Conservation (phyloP, 108 stramenopile genomes). For the Nannochloropsis granulata region DNA sequence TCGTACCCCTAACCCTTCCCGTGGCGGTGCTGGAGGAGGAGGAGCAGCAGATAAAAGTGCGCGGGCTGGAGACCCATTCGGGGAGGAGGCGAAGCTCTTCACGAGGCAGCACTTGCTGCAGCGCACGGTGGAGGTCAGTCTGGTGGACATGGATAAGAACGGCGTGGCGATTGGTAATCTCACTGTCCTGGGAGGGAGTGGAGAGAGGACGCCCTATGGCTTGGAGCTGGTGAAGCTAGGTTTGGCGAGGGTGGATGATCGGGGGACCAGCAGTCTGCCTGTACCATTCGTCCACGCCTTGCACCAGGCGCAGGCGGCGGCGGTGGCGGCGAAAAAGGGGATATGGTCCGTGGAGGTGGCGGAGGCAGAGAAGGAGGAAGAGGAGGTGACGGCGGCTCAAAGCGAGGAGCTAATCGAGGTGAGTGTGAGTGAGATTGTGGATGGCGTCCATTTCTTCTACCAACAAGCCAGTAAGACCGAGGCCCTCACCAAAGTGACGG, state of each 20-base stretch:
- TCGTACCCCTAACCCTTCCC: constrained; percentile 12
- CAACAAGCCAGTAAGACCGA: constrained; percentile 55
- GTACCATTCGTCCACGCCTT: constrained; percentile 3
- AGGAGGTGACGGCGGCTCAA: neutral
- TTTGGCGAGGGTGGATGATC: constrained; percentile 17
- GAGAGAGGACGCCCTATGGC: constrained; percentile 5
- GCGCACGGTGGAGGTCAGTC: constrained; percentile 67
- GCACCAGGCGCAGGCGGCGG: constrained; percentile 21
- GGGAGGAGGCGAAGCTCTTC: constrained; percentile 79
- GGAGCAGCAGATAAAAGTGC: neutral
- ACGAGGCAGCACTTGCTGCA: constrained; percentile 67
- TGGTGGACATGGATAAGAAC: constrained; percentile 37
- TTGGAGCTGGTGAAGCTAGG: constrained; percentile 26
- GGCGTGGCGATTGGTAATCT: constrained; percentile 31
- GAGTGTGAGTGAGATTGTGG: constrained; percentile 70
- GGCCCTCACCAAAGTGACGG: constrained; percentile 53
- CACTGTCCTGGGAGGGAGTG: constrained; percentile 6
- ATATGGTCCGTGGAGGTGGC: constrained; percentile 26
- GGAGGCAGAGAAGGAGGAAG: constrained; percentile 22
- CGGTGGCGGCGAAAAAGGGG: constrained; percentile 19
- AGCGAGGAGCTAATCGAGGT: constrained; percentile 44
- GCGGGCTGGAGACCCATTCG: constrained; percentile 73
- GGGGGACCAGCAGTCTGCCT: neutral
- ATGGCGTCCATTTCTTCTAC: constrained; percentile 76
- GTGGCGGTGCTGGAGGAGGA: neutral